Percentiles rank a stretch among this genome's conserved stretches.
Conservation (phyloP, 495 filamentous ascomycete species). For the Talaromyces nanjingensis region DNA sequence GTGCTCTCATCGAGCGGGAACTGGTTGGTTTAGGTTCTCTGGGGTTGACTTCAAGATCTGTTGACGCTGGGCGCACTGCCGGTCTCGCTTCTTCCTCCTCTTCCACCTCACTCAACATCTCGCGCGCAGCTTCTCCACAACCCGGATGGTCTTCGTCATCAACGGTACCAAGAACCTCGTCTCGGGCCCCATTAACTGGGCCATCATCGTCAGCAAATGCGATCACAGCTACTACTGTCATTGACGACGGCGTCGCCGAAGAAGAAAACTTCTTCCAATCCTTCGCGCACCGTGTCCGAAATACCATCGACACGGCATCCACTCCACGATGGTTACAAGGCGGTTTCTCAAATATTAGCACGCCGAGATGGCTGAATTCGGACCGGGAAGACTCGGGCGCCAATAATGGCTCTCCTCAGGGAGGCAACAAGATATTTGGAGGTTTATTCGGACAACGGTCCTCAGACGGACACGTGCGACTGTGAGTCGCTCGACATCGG, state of each 20-base stretch:
- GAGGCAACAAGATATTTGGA: conserved; percentile 16
- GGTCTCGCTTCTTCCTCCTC: conserved; percentile 17
- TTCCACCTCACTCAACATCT: conserved; percentile 19
- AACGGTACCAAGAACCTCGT: conserved; percentile 17
- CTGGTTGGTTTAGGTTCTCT: conserved; percentile 56
- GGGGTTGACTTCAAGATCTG: conserved; percentile 30
- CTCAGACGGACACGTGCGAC: conserved; percentile 5
- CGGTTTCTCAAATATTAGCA: conserved; percentile 55
- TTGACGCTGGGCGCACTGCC: conserved; percentile 25
- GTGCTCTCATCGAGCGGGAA: conserved; percentile 89
- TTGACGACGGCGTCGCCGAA: conserved; percentile 50
- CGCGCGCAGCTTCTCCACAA: conserved; percentile 18
- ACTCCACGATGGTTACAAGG: conserved; percentile 73
- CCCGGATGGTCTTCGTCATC: conserved; percentile 23
- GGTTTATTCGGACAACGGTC: conserved; percentile 14
- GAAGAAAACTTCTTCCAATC: conserved; percentile 77
- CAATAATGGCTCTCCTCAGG: not conserved
- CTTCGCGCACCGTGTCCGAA: conserved; percentile 77
- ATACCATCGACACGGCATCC: conserved; percentile 82
- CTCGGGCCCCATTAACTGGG: conserved; percentile 11
- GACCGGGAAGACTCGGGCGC: conserved; percentile 6
- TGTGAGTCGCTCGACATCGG: not conserved
- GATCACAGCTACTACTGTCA: conserved; percentile 17
- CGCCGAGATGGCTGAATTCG: conserved; percentile 73
- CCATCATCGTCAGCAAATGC: conserved; percentile 20